phyloP scores from a whole-genome alignment of 1,139 yeast species.

The Trichomonascaceae sp. region DNA sequence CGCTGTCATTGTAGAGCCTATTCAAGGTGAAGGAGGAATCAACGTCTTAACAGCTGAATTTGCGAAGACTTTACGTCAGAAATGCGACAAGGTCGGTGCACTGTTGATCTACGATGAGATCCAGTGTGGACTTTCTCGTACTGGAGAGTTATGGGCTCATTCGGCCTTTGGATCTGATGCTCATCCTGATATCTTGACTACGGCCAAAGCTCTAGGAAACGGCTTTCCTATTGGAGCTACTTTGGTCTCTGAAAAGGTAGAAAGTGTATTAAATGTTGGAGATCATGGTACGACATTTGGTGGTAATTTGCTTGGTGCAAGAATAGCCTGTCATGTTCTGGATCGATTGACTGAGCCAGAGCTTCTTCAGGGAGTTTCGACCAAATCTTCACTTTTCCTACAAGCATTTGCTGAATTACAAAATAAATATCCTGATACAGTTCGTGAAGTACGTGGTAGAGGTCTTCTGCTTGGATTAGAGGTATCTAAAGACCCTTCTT shows the following conservation, averaged over 20 bases:
- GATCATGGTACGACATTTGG: conserved; percentile 99
- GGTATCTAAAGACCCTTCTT: conserved; percentile 59
- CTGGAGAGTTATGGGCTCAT: conserved; percentile 95
- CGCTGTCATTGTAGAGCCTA: conserved; percentile 92
- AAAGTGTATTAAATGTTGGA: conserved; percentile 67
- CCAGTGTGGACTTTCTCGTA: conserved; percentile 92
- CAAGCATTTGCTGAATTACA: conserved; percentile 48
- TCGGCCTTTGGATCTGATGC: conserved; percentile 54
- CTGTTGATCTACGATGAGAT: conserved; percentile 88
- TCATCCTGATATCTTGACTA: conserved; percentile 88
- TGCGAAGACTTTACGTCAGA: conserved; percentile 54
- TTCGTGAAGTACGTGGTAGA: conserved; percentile 65
- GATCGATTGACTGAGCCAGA: conserved; percentile 55
- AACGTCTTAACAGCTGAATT: conserved; percentile 60
- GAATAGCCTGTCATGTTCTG: conserved; percentile 72
- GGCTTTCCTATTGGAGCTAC: conserved; percentile 98
- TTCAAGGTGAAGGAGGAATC: conserved; percentile 98
- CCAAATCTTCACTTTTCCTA: conserved; percentile 51
- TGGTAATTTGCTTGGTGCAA: conserved; percentile 89
- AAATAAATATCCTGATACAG: conserved; percentile 50
- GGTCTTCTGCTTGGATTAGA: conserved; percentile 85
- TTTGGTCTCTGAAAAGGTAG: conserved; percentile 74
- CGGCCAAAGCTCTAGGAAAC: conserved; percentile 94
- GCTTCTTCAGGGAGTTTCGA: conserved; percentile 54
- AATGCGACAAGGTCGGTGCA: conserved; percentile 67